phyloP scores from a whole-genome alignment of 805 yeast species.

The Candida awuae region DNA sequence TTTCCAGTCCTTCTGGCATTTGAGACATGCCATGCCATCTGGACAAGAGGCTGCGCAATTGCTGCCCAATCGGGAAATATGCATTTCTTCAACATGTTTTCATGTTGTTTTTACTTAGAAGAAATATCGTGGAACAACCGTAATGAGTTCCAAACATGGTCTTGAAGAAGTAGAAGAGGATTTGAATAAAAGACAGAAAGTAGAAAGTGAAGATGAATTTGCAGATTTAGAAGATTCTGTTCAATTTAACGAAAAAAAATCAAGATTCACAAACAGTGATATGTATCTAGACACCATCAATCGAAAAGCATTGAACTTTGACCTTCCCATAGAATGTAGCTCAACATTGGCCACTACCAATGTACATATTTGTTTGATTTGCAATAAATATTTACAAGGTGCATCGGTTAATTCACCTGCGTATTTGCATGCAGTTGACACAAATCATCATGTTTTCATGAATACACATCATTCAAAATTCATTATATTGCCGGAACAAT shows the following conservation, averaged over 20 bases:
- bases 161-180: not conserved
- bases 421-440: constrained; percentile 55
- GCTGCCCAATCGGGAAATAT: too few relatives aligned
- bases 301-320: constrained; percentile 50
- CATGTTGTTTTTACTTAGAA: too few relatives aligned
- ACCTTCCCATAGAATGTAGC: constrained; percentile 58
- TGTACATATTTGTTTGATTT: constrained; percentile 63
- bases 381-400: constrained; percentile 71
- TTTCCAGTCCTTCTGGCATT: too few relatives aligned
- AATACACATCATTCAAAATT: constrained; percentile 42
- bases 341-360: constrained; percentile 53
- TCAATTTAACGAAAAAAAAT: not conserved
- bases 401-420: constrained; percentile 58
- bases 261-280: constrained; percentile 9
- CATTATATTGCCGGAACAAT: constrained; percentile 58
- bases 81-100: too few relatives aligned
- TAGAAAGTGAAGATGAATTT: constrained; percentile 4
- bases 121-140: too few relatives aligned
- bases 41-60: too few relatives aligned
- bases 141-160: too few relatives aligned
- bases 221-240: constrained; percentile 8
- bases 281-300: constrained; percentile 37
- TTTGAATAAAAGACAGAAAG: not conserved
- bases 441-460: constrained; percentile 55
- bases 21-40: too few relatives aligned